Evolutionary conservation across 1,284 basidiomycete genomes (phyloP).

Genomic region (Rhodotorula glutinis): DNA sequence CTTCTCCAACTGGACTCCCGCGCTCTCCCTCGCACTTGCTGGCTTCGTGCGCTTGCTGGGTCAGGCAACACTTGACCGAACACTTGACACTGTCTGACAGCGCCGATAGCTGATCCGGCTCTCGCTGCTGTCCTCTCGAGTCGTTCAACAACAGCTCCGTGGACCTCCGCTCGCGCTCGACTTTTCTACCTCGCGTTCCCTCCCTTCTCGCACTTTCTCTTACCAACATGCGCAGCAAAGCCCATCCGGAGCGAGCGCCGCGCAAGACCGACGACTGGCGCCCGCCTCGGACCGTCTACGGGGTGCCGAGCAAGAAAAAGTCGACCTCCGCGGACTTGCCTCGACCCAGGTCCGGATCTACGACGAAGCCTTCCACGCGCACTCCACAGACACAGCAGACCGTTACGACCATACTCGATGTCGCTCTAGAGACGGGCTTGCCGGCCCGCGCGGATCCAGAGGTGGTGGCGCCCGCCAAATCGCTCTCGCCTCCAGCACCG

Average conservation of each 20-base stretch:
- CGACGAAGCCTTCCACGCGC: background rate
- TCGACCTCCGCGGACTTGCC: background rate
- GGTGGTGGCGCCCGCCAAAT: too few species aligned
- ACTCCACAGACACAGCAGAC: background rate
- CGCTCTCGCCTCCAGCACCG: too few species aligned
- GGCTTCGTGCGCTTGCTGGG: too few species aligned
- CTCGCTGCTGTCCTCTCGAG: too few species aligned
- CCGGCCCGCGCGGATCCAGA: too few species aligned
- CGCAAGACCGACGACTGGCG: background rate
- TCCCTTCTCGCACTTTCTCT: background rate
- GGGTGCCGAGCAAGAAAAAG: background rate
- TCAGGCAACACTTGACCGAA: too few species aligned
- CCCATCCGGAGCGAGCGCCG: background rate
- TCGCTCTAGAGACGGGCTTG: too few species aligned
- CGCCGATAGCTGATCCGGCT: too few species aligned
- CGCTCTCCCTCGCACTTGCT: too few species aligned
- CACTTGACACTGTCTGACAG: too few species aligned
- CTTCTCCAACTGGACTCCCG: too few species aligned
- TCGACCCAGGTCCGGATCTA: background rate
- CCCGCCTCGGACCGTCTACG: background rate
- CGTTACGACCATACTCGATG: background rate
- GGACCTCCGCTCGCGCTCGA: constrained; percentile 1
- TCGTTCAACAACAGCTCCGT: background rate
- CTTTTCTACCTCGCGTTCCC: background rate
- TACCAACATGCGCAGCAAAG: background rate